Evolutionary conservation across 2,329 filamentous ascomycete genomes (phyloP).

Genomic region (Juglanconis oblonga): DNA sequence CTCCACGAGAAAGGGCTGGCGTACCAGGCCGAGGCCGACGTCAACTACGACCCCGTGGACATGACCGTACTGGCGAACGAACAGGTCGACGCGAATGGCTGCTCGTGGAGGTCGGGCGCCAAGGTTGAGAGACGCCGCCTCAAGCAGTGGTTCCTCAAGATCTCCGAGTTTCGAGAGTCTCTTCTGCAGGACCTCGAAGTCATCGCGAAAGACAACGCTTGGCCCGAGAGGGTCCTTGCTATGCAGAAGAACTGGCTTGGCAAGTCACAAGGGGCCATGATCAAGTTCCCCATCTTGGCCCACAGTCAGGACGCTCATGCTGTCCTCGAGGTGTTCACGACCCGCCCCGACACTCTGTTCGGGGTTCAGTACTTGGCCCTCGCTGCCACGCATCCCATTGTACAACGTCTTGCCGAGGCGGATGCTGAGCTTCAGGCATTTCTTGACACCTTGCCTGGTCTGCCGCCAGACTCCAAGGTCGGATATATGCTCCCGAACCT

Average conservation of each 20-base stretch:
- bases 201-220: slow-evolving; percentile 61
- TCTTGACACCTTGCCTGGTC: slow-evolving; percentile 57
- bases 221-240: slow-evolving; percentile 78
- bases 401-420: slow-evolving; percentile 55
- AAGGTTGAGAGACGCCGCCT: slow-evolving; percentile 76
- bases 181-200: slow-evolving; percentile 68
- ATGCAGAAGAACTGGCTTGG: slow-evolving; percentile 91
- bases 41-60: slow-evolving; percentile 89
- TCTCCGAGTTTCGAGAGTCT: slow-evolving; percentile 73
- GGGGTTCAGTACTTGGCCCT: slow-evolving; percentile 84
- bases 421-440: slow-evolving; percentile 66
- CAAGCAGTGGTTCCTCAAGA: slow-evolving; percentile 88
- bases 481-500: slow-evolving; percentile 66
- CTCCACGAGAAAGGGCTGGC: slow-evolving; percentile 72
- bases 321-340: slow-evolving; percentile 74
- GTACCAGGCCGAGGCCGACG: slow-evolving; percentile 77
- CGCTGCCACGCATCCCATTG: slow-evolving; percentile 69
- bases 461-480: slow-evolving; percentile 55
- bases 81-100: slow-evolving; percentile 83
- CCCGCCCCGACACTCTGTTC: slow-evolving; percentile 80
- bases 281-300: slow-evolving; percentile 65
- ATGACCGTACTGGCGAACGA: slow-evolving; percentile 89
- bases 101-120: slow-evolving; percentile 83
- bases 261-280: slow-evolving; percentile 68
- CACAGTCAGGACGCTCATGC: slow-evolving; percentile 38